Percentiles rank a stretch among this genome's conserved stretches.
These are phyloP conservation scores for Crithidia sp. DNA, from an alignment of 208 protist genomes.

Conservation along the genomic window DNA sequence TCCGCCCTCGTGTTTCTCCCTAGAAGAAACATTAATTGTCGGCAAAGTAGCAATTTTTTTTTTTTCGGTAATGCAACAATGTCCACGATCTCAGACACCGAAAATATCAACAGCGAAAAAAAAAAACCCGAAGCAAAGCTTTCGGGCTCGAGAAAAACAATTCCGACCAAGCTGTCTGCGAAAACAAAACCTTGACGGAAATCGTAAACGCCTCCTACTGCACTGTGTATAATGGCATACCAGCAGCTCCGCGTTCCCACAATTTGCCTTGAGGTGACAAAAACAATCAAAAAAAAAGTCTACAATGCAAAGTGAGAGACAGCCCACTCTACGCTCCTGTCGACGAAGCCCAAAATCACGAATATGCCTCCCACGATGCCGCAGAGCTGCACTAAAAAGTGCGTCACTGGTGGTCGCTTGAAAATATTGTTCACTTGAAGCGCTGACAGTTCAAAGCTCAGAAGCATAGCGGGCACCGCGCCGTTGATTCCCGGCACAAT, in stretches of 20 bases:
- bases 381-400: slow-evolving; percentile 83
- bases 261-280: background rate
- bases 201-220: too few species aligned
- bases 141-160: too few species aligned
- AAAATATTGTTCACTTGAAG: slow-evolving; percentile 86
- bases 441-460: slow-evolving; percentile 66
- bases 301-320: background rate
- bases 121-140: background rate
- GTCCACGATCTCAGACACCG: background rate
- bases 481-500: slow-evolving; percentile 41
- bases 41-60: too few species aligned
- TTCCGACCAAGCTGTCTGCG: too few species aligned
- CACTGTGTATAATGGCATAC: too few species aligned
- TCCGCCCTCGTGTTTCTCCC: too few species aligned
- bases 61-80: background rate
- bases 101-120: slow-evolving; percentile 6
- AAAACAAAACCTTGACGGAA: too few species aligned
- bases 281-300: background rate
- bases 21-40: too few species aligned
- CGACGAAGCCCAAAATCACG: slow-evolving; percentile 77
- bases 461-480: slow-evolving; percentile 49
- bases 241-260: too few species aligned
- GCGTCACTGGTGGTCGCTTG: slow-evolving; percentile 54
- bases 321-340: slow-evolving; percentile 47
- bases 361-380: slow-evolving; percentile 90